Evolutionary conservation across 441 rosid species (phyloP), one percentile per base, ranked within the genome.

Genomic region (Adansonia madagascariensis): DNA sequence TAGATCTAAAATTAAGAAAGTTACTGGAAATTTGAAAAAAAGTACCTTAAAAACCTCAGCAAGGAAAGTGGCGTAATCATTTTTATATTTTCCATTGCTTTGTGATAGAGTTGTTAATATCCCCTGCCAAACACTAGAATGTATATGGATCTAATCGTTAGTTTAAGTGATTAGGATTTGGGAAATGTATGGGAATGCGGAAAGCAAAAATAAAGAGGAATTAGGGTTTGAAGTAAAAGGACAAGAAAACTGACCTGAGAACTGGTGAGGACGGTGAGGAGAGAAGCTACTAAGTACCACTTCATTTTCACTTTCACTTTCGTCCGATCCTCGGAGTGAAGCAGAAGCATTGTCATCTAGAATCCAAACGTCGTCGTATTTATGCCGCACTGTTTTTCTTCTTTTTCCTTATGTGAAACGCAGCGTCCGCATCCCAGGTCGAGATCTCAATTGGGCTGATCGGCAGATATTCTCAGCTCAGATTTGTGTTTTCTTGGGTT

Each of bases 261-360:
- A 50, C 80, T 77, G 52, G 80, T 77, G 75, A 77, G 80, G 69
- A 77, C 39, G 75, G 80, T 77, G 70, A 77, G 70, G 50, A 77
- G 80, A 63, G 68, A 24, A 69, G 80, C 80, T 47, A 71, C 75
- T 5, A 59, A 69, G n/a, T 77, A 77, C 70, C 75, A 77, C 80
- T 77, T 69, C 80, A 77, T 77, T 46, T 57, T 57, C 61, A 57
- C 41, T 46, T 57, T 57, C 61, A 57, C 41, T 6, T 71, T 47
- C 61, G 39, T 77, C 35, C 70, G 18, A 70, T 77, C 60, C 39
- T 15, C 64, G 61, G 22, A 39, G 9, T 22, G 72, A 46, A 46
- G 55, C 8, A 56, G 63, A 55, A 17, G 63, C 35, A 35, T 55
- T 71, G 49, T 35, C 75, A 52, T 52, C 74, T 52, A 52, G 31